A percentile compares a stretch with the other conserved stretches of the same genome.
phyloP scores from a whole-genome alignment of 1,284 basidiomycete genomes.

The Ustilago tritici region DNA sequence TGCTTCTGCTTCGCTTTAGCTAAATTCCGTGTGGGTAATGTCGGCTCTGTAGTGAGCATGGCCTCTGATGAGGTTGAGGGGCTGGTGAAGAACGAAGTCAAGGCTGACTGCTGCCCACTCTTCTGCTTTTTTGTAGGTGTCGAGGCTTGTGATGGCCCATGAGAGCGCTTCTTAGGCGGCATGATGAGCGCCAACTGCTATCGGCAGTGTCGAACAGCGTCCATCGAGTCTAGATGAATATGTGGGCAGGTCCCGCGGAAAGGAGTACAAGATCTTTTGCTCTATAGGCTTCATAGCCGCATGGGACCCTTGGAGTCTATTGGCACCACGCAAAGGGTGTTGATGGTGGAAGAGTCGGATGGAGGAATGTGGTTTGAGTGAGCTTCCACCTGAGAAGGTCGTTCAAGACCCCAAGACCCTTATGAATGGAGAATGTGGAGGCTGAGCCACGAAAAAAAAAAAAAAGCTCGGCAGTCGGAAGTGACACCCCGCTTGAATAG shows the following conservation, averaged over 20 bases:
- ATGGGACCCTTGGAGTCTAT: neutral
- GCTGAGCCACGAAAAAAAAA: slow-evolving; percentile 20
- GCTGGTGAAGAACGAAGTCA: slow-evolving; percentile 50
- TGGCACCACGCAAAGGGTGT: neutral
- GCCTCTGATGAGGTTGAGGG: slow-evolving; percentile 26
- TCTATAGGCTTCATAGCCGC: too few species aligned
- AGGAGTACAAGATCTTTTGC: too few species aligned
- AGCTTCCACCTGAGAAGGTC: neutral
- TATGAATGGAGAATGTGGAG: slow-evolving; percentile 30
- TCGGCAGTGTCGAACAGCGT: neutral
- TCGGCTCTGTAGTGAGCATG: slow-evolving; percentile 9
- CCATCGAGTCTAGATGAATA: neutral
- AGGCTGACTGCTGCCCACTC: slow-evolving; percentile 30
- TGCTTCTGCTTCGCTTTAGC: slow-evolving; percentile 26
- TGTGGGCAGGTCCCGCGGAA: neutral
- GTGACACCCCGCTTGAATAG: neutral
- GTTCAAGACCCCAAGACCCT: slow-evolving; percentile 1
- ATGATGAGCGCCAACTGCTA: slow-evolving; percentile 7
- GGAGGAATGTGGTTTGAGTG: neutral
- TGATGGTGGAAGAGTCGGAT: too few species aligned
- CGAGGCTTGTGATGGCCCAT: slow-evolving; percentile 22
- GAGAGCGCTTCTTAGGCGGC: slow-evolving; percentile 40
- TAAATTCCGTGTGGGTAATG: slow-evolving; percentile 16
- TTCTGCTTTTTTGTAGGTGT: slow-evolving; percentile 43
- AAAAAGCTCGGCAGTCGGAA: slow-evolving; percentile 25